Evolutionary conservation across 371 early-diverging fungal species (phyloP), one percentile per base, ranked within the genome.

Genomic region (Apophysomyces ossiformis): DNA sequence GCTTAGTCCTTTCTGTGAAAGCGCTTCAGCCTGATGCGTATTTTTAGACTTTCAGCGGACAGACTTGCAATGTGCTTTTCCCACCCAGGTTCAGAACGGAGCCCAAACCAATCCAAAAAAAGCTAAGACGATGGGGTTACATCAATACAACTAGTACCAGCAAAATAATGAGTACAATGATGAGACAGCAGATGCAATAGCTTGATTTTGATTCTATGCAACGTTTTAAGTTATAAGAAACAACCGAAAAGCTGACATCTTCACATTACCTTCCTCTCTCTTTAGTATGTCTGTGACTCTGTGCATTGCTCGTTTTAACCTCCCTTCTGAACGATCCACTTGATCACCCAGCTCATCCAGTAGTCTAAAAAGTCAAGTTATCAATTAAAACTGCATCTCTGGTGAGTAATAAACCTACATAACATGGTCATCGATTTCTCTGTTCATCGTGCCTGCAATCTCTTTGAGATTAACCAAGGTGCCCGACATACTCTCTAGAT

Each of bases 401-500:
- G 4, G 8, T 9, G n/a, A 38, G 61, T 37, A 9, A 35, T 12
- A 13, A 38, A 70, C 78, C 56, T 74, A 85, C 85, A 82, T 69
- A 44, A 74, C 83, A 65, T 88, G 89, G 54, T 88, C 87, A 39
- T 85, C 84, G 8, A 88, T 74, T 60, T 88, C 89, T 65, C 64
- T 46, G 57, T 86, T 79, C 86, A 88, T 86, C 1, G 85, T 85
- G 7, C 85, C 79, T 38, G 89, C 89, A 66, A 88, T 88, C 50
- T 85, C 89, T 50, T 85, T 81, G 60, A 88, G 79, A 60, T 88
- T 87, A 5, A 79, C 68, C 12, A 87, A 70, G 5, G 89, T 88
- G 15, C 85, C 84, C 69, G 85, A 81, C 63, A 88, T 84, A 36
- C 78, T 75, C 37, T 88, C 86, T 68, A 88, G 66, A 44, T 88